A percentile compares a stretch with the other conserved stretches of the same genome.
These are phyloP conservation scores for Yamadazyma blattariae DNA, from an alignment of 1,139 yeast genomes.

Conservation along the genomic window DNA sequence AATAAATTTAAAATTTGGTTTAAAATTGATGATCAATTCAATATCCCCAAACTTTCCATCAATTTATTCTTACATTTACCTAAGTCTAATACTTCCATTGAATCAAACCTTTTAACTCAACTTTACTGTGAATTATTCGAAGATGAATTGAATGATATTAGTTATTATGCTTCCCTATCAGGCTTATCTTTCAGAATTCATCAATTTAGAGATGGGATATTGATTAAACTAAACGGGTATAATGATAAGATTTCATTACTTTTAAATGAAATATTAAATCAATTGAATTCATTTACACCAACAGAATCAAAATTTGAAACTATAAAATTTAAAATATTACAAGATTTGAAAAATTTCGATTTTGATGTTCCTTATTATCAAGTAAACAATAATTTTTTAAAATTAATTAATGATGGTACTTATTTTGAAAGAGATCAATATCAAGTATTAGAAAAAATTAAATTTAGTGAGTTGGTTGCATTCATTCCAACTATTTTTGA, in stretches of 20 bases:
- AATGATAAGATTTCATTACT: slow-evolving; percentile 74
- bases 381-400: slow-evolving; percentile 59
- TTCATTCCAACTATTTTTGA: slow-evolving; percentile 41
- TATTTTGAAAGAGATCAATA: slow-evolving; percentile 66
- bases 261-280: slow-evolving; percentile 56
- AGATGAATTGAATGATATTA: slow-evolving; percentile 71
- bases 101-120: slow-evolving; percentile 54
- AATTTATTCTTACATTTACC: slow-evolving; percentile 68
- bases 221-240: slow-evolving; percentile 70
- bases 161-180: slow-evolving; percentile 83
- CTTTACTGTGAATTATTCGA: slow-evolving; percentile 67
- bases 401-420: slow-evolving; percentile 66
- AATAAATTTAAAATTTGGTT: slow-evolving; percentile 63
- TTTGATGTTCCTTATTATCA: slow-evolving; percentile 75
- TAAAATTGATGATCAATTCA: slow-evolving; percentile 85
- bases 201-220: slow-evolving; percentile 68
- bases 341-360: slow-evolving; percentile 69
- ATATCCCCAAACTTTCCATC: slow-evolving; percentile 82
- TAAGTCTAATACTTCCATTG: slow-evolving; percentile 53
- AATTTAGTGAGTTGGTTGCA: slow-evolving; percentile 47
- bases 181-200: slow-evolving; percentile 62
- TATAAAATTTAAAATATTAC: slow-evolving; percentile 59
- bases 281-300: slow-evolving; percentile 52
- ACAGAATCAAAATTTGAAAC: slow-evolving; percentile 59
- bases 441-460: slow-evolving; percentile 40